Base-by-base conservation (phyloP, 805 yeast species). In the Hanseniaspora vineae region DNA sequence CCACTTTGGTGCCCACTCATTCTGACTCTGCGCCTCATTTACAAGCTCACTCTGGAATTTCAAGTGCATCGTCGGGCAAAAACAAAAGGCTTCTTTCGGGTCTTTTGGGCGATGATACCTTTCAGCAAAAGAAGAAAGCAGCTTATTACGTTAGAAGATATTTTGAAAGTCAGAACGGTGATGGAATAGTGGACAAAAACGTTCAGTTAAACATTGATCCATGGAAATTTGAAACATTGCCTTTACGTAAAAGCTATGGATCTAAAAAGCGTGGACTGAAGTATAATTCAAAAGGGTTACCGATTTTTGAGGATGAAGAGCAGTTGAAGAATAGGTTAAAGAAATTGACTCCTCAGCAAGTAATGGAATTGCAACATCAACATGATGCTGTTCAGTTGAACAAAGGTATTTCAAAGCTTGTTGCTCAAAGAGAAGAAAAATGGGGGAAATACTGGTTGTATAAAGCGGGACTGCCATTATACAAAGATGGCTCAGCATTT, bases 371-470 rank as follows among this genome's bases (percentile, higher is more conserved):
- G 33, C 79, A 75, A 51, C 71, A 72, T 52, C 51, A 67, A 6
- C 80, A 76, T 50, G 76, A 76, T 40, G 62, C 70, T 9, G 73
- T 75, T 31, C 69, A 70, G 31, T 52, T 71, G 18, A 73, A 73
- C 53, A 67, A 67, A 42, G 68, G 71, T 35, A 52, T 75, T 42
- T 68, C 69, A 51, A 65, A 65, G 44, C 67, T 69, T 14, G 57
- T 79, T 47, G 55, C 64, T 5, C 54, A 67, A 31, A 62, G 80
- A 52, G 59, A 63, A 29, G 65, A 61, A 43, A 76, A 69, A 56
- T 76, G 81, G 81, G 53, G 58, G 19, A 64, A 64, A 53, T 76
- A 71, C 52, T 76, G 72, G 69, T 67, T 64, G 45, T 62, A 64
- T 31, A 72, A 68, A 52, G 56, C 65, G 19, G 78, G 78, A 13